Conservation (phyloP, 2,329 filamentous ascomycete species). For the Arthrobotrys pseudoclavata region DNA sequence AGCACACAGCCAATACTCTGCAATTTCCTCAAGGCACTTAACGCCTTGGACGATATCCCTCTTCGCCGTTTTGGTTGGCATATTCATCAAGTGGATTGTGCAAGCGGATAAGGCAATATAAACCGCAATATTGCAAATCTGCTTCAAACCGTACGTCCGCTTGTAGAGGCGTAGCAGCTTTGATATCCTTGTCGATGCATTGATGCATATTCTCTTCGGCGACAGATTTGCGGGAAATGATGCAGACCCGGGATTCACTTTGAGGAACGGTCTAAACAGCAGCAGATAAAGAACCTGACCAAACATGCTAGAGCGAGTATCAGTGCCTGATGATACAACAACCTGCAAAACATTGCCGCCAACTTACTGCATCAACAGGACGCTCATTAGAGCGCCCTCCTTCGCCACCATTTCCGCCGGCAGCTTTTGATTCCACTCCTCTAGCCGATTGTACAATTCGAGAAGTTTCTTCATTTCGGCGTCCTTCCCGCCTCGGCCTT, state of each 20-base stretch:
- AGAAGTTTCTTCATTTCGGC: constrained; percentile 91
- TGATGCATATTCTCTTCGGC: constrained; percentile 88
- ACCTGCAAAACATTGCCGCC: constrained; percentile 14
- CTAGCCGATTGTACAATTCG: constrained; percentile 88
- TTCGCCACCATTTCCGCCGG: constrained; percentile 89
- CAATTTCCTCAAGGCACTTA: constrained; percentile 93
- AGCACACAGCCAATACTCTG: constrained; percentile 92
- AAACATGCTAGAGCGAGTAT: constrained; percentile 81
- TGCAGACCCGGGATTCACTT: constrained; percentile 81
- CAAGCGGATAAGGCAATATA: constrained; percentile 96
- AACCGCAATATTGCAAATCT: constrained; percentile 96
- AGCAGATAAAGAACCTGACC: constrained; percentile 96
- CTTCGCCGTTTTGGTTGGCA: constrained; percentile 90
- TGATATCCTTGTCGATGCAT: constrained; percentile 88
- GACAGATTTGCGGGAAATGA: constrained; percentile 89
- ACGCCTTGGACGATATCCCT: constrained; percentile 91
- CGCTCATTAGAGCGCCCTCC: constrained; percentile 88
- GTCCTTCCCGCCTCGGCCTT: constrained; percentile 74
- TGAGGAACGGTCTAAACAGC: constrained; percentile 93
- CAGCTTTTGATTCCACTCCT: constrained; percentile 87
- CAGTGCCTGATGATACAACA: background rate
- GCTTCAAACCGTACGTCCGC: constrained; percentile 86
- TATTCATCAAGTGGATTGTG: constrained; percentile 91
- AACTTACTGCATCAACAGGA: constrained; percentile 87
- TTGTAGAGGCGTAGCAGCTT: constrained; percentile 96